Evolutionary conservation across 371 early-diverging fungal species (phyloP), one percentile per base, ranked within the genome.

Genomic region (Lichtheimia hyalospora): DNA sequence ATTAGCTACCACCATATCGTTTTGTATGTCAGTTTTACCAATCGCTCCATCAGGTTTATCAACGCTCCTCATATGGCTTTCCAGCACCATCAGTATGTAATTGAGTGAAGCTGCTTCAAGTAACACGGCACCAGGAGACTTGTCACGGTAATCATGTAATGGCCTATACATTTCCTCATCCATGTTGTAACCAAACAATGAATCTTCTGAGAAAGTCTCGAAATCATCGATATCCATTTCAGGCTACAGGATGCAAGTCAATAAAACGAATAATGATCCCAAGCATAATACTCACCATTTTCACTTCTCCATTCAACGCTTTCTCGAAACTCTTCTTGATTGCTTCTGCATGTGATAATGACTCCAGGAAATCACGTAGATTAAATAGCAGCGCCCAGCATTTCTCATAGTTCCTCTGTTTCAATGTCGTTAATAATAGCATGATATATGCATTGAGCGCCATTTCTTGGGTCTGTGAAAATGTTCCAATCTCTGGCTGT

Each of bases 371-470:
- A 5, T 57, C 46, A 25, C 73, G 63, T 53, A 82, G 70, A 52
- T 80, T 74, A 43, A 57, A 76, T 1, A 85, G 52, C 49, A 83
- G 63, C 0, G 70, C 66, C 69, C 84, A 74, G 0, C 73, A 57
- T 13, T 73, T 72, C 41, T 80, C 82, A 52, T 74, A 82, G 24
- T 83, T 74, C 6, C 82, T 69, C 39, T 81, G 79, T 49, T 74
- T 75, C 44, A 82, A 40, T 2, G 82, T 77, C 51, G 79, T 72
- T 21, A 81, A 55, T 4, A 82, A 70, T 23, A 75, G 57, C 44
- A 80, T 72, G 12, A 83, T 69, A 41, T 79, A 82, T 3, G 80
- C 79, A 14, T 79, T 75, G 18, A 85, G 54, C 2, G 74, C 74
- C 58, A 81, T 77, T 27, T 79, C 75, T 51, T 70, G 71, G 41